Evolutionary conservation across 768 basidiomycete genomes (phyloP), one percentile per base, ranked within the genome.

Genomic region (Leucosporidium scottii): DNA sequence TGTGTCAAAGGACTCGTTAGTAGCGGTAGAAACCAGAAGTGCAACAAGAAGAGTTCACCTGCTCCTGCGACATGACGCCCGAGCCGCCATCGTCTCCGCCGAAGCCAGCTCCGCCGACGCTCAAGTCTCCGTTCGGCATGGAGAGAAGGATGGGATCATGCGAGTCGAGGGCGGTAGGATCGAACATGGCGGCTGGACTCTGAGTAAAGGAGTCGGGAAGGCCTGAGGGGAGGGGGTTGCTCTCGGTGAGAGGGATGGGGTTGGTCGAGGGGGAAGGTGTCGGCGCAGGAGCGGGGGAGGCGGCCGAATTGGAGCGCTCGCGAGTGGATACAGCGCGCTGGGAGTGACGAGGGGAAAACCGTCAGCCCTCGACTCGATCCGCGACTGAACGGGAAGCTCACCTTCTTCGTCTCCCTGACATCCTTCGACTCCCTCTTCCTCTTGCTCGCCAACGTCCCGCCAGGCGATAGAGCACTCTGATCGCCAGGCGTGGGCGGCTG

Each of bases 341-440:
- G 5, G 10, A 23, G 31, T 20, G 7, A 15, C 10, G 39, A 44
- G 55, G 12, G 4, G 18, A 20, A 23, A n/a, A n/a, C n/a, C 13
- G 23, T 56, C 20, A 56, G 55, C 31, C 1, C 34, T 34, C 28
- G 4, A 34, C 15, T 5, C 55, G n/a, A n/a, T n/a, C n/a, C n/a
- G n/a, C n/a, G n/a, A n/a, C n/a, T n/a, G n/a, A n/a, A n/a, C n/a
- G n/a, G n/a, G n/a, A n/a, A n/a, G n/a, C 55, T 17, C 55, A 56
- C 55, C 55, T 56, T 56, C 27, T 56, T 56, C 18, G 28, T 28
- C 31, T 56, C 55, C 30, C 55, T 28, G 3, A 21, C 20, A 13
- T 56, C 55, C 55, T 56, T 56, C 30, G 55, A 20, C 55, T 56
- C 55, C 15, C 55, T 4, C 55, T 56, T 56, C 28, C 55, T 28